phyloP scores from a whole-genome alignment of 371 early-diverging fungal genomes.

The Apophysomyces sp. region DNA sequence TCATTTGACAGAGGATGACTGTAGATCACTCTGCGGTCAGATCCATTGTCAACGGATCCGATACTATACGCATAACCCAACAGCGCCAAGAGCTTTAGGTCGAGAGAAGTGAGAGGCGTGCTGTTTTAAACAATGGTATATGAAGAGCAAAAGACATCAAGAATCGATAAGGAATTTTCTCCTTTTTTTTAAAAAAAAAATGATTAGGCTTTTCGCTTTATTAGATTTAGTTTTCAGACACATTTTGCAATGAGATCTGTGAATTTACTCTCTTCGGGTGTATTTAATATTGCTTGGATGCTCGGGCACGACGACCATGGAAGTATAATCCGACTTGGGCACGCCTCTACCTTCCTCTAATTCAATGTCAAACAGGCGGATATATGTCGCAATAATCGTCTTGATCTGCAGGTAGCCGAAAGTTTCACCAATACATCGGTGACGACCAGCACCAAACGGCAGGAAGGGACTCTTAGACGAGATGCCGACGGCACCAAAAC shows the following conservation, averaged over 20 bases:
- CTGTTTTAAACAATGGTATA: no score
- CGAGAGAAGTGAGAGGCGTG: no score
- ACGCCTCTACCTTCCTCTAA: constrained; percentile 59
- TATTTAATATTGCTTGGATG: constrained; percentile 56
- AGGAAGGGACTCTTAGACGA: constrained; percentile 80
- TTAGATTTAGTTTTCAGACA: no score
- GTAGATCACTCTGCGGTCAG: no score
- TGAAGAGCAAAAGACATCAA: no score
- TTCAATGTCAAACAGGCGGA: constrained; percentile 75
- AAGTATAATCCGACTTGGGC: constrained; percentile 86
- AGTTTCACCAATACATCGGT: constrained; percentile 97
- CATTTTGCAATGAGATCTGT: neutral
- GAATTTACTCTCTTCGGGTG: constrained; percentile 57
- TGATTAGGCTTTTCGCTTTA: no score
- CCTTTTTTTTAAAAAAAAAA: no score
- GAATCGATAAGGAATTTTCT: no score
- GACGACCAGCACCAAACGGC: constrained; percentile 97
- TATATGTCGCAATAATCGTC: constrained; percentile 80
- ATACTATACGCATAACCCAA: no score
- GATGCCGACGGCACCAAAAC: constrained; percentile 82
- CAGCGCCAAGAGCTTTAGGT: no score
- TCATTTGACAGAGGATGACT: no score
- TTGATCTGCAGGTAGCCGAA: constrained; percentile 97
- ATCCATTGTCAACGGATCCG: no score
- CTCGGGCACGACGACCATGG: constrained; percentile 88